phyloP scores from a whole-genome alignment of 1,284 basidiomycete species.

The Sanghuangporus weigelae region DNA sequence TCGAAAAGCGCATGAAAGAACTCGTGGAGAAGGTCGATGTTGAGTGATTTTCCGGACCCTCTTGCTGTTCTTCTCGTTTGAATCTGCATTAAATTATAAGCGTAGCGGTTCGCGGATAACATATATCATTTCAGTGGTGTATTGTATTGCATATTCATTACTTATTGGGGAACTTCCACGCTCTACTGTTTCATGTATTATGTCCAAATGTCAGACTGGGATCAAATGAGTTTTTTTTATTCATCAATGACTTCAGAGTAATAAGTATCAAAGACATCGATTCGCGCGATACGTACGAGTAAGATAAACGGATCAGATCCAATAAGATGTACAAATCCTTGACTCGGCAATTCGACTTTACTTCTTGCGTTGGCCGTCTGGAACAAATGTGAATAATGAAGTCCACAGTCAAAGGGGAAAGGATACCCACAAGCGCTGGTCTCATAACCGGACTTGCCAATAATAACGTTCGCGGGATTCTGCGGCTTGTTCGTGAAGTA shows the following conservation, averaged over 20 bases:
- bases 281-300: not conserved
- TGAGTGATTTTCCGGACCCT: slow-evolving; percentile 8
- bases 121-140: not conserved
- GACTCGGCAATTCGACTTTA: not conserved
- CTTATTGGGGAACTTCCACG: not conserved
- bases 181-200: not conserved
- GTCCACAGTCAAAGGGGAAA: not conserved
- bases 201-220: not conserved
- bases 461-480: slow-evolving; percentile 78
- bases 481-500: slow-evolving; percentile 69
- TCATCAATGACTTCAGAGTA: slow-evolving; percentile 1
- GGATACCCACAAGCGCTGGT: slow-evolving; percentile 54
- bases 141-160: slow-evolving; percentile 1
- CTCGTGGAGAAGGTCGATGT: slow-evolving; percentile 31
- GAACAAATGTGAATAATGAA: slow-evolving; percentile 4
- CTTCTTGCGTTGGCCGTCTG: slow-evolving; percentile 39
- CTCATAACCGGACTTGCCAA: slow-evolving; percentile 60
- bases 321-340: not conserved
- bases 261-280: not conserved
- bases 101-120: not conserved
- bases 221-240: not conserved
- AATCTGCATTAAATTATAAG: not conserved
- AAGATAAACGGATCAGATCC: not conserved
- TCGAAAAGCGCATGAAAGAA: slow-evolving; percentile 70
- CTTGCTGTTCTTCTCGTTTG: not conserved